Evolutionary conservation across 306 rosid genomes (phyloP).

Genomic region (Cajanus cajan): DNA sequence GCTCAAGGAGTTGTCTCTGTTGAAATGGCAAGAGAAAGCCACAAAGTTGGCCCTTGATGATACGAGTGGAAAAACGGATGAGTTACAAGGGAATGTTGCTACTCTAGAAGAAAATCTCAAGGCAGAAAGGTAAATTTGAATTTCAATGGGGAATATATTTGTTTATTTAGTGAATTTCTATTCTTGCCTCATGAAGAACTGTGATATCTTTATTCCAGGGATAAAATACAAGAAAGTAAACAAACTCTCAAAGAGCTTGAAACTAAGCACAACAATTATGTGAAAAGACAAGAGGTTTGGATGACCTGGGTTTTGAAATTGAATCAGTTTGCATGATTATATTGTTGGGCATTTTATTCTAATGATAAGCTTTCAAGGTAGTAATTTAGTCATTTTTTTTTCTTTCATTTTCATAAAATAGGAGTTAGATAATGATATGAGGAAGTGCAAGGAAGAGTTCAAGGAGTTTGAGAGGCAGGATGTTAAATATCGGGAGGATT

Average conservation of each 20-base stretch:
- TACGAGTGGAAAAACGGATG: conserved; percentile 53
- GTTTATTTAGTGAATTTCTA: neutral
- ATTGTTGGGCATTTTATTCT: neutral
- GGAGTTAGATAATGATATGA: conserved; percentile 82
- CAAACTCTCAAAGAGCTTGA: conserved; percentile 78
- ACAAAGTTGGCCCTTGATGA: conserved; percentile 78
- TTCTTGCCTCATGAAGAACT: conserved; percentile 24
- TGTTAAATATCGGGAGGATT: conserved; percentile 85
- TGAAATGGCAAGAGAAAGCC: conserved; percentile 97
- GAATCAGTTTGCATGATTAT: conserved; percentile 19
- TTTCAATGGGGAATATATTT: neutral
- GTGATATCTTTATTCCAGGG: conserved; percentile 50
- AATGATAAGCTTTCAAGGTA: conserved; percentile 2
- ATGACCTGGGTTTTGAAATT: conserved; percentile 21
- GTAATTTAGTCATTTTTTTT: neutral
- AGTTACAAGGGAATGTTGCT: conserved; percentile 50
- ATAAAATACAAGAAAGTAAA: conserved; percentile 66
- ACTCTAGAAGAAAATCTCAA: conserved; percentile 71
- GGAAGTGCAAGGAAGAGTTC: conserved; percentile 84
- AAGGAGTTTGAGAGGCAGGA: conserved; percentile 96
- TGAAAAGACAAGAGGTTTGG: conserved; percentile 80
- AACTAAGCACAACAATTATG: conserved; percentile 57
- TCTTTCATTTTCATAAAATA: conserved; percentile 31
- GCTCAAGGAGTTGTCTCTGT: conserved; percentile 82
- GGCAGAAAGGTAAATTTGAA: conserved; percentile 57